Conservation (phyloP, 2,329 filamentous ascomycete species). For the Plenodomus biglobosus region DNA sequence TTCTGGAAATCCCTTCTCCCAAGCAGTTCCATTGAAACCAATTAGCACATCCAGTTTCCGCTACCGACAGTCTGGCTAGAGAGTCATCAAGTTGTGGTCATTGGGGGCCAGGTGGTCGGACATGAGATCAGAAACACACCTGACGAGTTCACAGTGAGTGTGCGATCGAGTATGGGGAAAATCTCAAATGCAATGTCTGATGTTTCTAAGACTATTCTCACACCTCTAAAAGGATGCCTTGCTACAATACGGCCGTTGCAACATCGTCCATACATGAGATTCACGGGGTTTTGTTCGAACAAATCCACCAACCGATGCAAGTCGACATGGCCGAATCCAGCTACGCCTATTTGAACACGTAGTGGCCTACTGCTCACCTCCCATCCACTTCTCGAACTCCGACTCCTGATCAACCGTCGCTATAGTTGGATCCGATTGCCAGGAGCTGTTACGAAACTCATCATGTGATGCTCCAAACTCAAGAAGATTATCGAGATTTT, state of each 20-base stretch:
- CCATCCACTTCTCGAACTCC: slow-evolving; percentile 53
- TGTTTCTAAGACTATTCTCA: slow-evolving; percentile 2
- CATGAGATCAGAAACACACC: not conserved
- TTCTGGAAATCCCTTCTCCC: slow-evolving; percentile 13
- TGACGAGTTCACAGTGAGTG: not conserved
- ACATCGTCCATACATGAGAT: not conserved
- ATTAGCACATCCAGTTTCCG: slow-evolving; percentile 4
- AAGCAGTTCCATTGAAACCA: not conserved
- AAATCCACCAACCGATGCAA: not conserved
- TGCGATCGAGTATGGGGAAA: not conserved
- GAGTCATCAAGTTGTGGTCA: not conserved
- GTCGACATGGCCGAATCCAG: not conserved
- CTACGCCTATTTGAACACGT: not conserved
- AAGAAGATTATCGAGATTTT: slow-evolving; percentile 32
- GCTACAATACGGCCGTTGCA: not conserved
- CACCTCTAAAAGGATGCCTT: not conserved
- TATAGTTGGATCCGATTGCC: slow-evolving; percentile 41
- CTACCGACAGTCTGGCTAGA: not conserved
- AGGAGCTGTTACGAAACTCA: slow-evolving; percentile 38
- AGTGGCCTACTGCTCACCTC: slow-evolving; percentile 22
- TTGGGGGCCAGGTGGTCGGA: not conserved
- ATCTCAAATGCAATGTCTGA: not conserved
- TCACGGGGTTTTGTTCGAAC: too few species aligned
- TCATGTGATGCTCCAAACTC: slow-evolving; percentile 23
- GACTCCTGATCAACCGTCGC: slow-evolving; percentile 44